Percentiles rank a stretch among this genome's conserved stretches.
Evolutionary conservation across 1,284 basidiomycete genomes (phyloP).

Genomic region (Trametes polyzona): DNA sequence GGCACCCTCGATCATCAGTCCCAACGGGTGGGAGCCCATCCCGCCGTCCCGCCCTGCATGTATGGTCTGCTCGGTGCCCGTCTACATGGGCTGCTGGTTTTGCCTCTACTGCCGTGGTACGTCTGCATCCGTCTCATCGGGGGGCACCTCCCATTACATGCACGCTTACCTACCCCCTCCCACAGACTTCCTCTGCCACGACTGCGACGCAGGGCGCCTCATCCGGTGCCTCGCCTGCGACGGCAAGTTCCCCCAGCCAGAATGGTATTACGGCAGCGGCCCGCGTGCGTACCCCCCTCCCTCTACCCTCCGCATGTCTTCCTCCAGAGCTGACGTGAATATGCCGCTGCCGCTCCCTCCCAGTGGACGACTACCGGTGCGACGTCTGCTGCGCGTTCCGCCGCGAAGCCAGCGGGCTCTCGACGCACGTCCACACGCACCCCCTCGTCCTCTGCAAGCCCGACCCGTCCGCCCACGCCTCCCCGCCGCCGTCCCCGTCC

Average conservation of each 20-base stretch:
- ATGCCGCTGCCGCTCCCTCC: not conserved
- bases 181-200: not conserved
- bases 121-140: not conserved
- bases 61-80: not conserved
- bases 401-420: not conserved
- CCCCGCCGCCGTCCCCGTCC: not conserved
- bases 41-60: not conserved
- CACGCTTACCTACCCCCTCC: not conserved
- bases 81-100: not conserved
- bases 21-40: not conserved
- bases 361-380: slow-evolving; percentile 5
- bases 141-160: not conserved
- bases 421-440: not conserved
- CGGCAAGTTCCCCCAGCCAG: slow-evolving; percentile 1
- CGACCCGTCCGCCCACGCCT: not conserved
- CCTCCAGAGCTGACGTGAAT: not conserved
- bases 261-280: slow-evolving; percentile 1
- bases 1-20: not conserved
- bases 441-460: slow-evolving; percentile 1
- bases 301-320: not conserved
- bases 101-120: not conserved
- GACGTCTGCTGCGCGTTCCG: not conserved
- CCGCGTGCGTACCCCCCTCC: not conserved
- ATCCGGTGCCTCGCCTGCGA: slow-evolving; percentile 3
- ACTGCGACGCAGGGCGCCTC: not conserved